Evolutionary conservation across 192 early-diverging fungal genomes (phyloP), one percentile per base, ranked within the genome.

Genomic region (Coemansia sp.): DNA sequence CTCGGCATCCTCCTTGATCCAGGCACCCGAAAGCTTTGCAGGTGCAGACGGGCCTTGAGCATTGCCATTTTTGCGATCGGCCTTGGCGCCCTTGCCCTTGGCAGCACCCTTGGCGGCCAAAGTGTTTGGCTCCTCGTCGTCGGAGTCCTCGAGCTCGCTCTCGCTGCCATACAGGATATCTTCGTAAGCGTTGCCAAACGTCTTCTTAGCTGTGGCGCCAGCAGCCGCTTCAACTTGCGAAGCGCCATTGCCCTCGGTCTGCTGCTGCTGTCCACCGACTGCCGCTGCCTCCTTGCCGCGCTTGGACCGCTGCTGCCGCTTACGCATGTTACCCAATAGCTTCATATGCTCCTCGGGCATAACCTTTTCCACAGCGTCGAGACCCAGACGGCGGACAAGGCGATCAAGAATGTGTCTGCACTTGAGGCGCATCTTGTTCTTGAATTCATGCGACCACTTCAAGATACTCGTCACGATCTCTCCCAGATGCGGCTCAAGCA

Each of bases 391-490:
- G 55, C 96, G 90, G 40, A 93, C 90, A 22, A 99, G 84, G 46
- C 96, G 89, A 73, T 99, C 96, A 39, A 98, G 87, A 31, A 97
- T 91, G 70, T 99, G 97, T 33, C 93, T 89, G 50, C 95, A 92
- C 73, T 95, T 95, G 41, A 91, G 83, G 70, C 96, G 95, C 87
- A 99, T 93, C 74, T 94, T 89, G 67, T 89, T 90, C 73, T 92
- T 93, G 83, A 94, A 94, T 64, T 92, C 90, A 68, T 93, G 87
- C 11, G 92, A 91, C 87, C 95, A 95, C 57, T 88, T 88, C 55
- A 97, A 82, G 41, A 98, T 89, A 6, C 89, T 83, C 8, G 63
- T 53, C 34, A 97, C 89, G 75, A 98, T 91, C 36, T 87, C 80
- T 58, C 79, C 82, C 67, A 99, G 85, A 57, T 92, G 90, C 5